These are phyloP conservation scores for Fagus sylvatica DNA, from an alignment of 306 rosid species.

Conservation along the genomic window DNA sequence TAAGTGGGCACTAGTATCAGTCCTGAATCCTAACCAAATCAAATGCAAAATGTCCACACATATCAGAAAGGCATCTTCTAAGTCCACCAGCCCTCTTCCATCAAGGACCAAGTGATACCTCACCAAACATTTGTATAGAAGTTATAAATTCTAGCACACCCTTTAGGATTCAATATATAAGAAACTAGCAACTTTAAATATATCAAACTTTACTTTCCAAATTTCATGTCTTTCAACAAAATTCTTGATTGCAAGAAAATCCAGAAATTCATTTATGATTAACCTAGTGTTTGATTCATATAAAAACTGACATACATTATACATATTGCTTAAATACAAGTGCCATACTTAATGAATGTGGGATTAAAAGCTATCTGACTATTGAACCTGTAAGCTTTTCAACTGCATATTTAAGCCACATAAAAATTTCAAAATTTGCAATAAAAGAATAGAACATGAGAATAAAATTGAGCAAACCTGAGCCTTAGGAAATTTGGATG, in stretches of 20 bases:
- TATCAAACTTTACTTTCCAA: not conserved
- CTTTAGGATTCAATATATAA: not conserved
- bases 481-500: constrained; percentile 41
- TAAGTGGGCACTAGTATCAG: not conserved
- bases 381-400: not conserved
- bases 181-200: not conserved
- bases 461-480: constrained; percentile 51
- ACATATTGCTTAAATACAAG: not conserved
- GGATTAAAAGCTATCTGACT: not conserved
- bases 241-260: not conserved
- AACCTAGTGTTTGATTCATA: not conserved
- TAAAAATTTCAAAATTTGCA: constrained; percentile 6
- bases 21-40: not conserved
- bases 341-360: not conserved
- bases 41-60: not conserved
- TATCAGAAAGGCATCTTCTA: not conserved
- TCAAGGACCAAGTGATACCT: not conserved
- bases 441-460: constrained; percentile 12
- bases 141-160: not conserved
- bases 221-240: not conserved
- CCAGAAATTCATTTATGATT: not conserved
- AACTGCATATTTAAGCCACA: constrained; percentile 7
- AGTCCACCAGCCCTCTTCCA: not conserved
- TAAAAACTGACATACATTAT: not conserved
- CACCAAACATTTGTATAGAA: not conserved